Conservation (phyloP, 2,329 filamentous ascomycete species). For the Fusarium sp. region DNA sequence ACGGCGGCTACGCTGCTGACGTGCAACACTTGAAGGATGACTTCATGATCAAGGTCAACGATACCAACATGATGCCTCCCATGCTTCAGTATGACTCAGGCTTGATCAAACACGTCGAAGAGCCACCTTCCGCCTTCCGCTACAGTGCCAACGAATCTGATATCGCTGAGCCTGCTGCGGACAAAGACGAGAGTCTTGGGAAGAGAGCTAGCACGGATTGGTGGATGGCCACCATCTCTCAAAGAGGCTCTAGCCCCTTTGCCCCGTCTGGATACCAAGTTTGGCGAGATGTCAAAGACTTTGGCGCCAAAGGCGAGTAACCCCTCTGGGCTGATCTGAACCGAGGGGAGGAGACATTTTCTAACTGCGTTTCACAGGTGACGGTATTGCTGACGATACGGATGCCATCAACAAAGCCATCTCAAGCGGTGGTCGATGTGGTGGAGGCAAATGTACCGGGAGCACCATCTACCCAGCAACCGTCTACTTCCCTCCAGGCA, state of each 20-base stretch:
- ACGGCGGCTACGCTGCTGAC: not conserved
- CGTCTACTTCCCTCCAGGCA: slow-evolving; percentile 56
- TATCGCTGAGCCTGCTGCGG: not conserved
- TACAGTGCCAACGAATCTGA: not conserved
- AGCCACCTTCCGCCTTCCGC: not conserved
- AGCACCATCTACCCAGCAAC: slow-evolving; percentile 45
- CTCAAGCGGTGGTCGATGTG: slow-evolving; percentile 51
- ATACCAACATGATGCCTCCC: not conserved
- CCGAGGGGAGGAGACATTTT: not conserved
- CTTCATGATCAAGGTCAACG: not conserved
- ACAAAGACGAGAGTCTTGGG: not conserved
- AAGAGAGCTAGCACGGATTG: slow-evolving; percentile 1
- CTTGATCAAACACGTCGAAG: not conserved
- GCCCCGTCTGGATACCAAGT: slow-evolving; percentile 9
- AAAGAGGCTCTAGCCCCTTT: slow-evolving; percentile 7
- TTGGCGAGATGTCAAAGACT: slow-evolving; percentile 55
- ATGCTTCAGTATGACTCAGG: not conserved
- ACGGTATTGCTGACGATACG: slow-evolving; percentile 61
- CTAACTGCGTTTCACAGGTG: slow-evolving; percentile 12
- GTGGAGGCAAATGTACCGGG: slow-evolving; percentile 40
- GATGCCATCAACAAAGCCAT: slow-evolving; percentile 64
- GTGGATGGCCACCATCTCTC: slow-evolving; percentile 7
- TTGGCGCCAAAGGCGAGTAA: slow-evolving; percentile 44
- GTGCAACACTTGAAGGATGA: not conserved
- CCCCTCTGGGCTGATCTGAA: not conserved